These are phyloP conservation scores for Erucastrum elatum DNA, from an alignment of 345 rosid genomes.

Conservation along the genomic window DNA sequence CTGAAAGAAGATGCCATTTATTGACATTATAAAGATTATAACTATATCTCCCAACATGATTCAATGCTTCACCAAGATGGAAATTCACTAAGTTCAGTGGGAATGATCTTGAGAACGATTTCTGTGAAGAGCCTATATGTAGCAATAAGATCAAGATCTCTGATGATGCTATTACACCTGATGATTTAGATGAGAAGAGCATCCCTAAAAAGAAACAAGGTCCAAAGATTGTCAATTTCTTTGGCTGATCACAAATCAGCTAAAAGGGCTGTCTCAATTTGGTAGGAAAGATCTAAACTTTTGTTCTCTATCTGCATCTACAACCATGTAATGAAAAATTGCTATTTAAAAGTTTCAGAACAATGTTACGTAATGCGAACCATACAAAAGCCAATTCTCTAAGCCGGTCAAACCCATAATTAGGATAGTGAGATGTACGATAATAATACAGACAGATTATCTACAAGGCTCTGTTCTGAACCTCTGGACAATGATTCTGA, in stretches of 20 bases:
- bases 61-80: conserved; percentile 46
- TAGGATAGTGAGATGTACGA: no score
- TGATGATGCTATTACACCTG: not conserved
- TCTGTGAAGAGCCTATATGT: conserved; percentile 41
- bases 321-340: not conserved
- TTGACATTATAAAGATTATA: no score
- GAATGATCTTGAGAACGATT: conserved; percentile 87
- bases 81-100: conserved; percentile 71
- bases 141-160: conserved; percentile 39
- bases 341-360: no score
- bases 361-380: conserved; percentile 21
- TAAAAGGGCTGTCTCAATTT: no score
- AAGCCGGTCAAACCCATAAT: no score
- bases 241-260: no score
- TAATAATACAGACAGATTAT: no score
- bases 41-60: no score
- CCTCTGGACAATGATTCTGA: no score
- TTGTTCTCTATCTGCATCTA: not conserved
- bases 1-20: no score
- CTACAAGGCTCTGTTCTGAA: no score
- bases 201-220: not conserved
- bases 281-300: not conserved
- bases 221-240: no score
- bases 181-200: not conserved
- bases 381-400: not conserved